phyloP scores from a whole-genome alignment of 441 rosid genomes.

The Corymbia calophylla region DNA sequence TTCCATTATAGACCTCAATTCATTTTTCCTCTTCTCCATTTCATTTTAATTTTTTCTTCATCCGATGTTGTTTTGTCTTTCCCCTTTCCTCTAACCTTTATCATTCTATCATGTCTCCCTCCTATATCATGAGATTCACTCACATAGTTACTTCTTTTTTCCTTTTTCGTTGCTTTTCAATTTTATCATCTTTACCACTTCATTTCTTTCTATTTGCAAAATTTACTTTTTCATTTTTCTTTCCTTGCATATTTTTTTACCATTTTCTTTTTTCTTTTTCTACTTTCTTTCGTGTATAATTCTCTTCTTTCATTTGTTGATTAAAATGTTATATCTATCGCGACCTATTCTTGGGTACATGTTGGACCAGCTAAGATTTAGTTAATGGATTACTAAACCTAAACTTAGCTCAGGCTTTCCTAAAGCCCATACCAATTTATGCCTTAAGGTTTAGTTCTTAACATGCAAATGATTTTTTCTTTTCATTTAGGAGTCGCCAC shows the following conservation, averaged over 20 bases:
- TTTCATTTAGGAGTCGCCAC: rapidly evolving
- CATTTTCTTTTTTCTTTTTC: too few species aligned
- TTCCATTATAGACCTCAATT: not conserved
- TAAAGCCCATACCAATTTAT: rapidly evolving
- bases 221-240: not conserved
- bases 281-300: too few species aligned
- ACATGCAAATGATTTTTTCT: rapidly evolving
- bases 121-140: not conserved
- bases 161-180: not conserved
- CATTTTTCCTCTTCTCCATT: not conserved
- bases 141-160: not conserved
- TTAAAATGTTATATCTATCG: too few species aligned
- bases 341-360: too few species aligned
- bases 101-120: not conserved
- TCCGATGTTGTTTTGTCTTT: not conserved
- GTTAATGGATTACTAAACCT: too few species aligned
- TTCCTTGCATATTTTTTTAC: too few species aligned
- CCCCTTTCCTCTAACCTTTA: not conserved
- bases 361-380: too few species aligned
- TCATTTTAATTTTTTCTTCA: not conserved
- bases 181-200: not conserved
- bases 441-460: too few species aligned
- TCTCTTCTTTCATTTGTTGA: too few species aligned
- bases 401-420: rapidly evolving
- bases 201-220: not conserved